Evolutionary conservation across 306 rosid species (phyloP).

Genomic region (Rosa lucieae): DNA sequence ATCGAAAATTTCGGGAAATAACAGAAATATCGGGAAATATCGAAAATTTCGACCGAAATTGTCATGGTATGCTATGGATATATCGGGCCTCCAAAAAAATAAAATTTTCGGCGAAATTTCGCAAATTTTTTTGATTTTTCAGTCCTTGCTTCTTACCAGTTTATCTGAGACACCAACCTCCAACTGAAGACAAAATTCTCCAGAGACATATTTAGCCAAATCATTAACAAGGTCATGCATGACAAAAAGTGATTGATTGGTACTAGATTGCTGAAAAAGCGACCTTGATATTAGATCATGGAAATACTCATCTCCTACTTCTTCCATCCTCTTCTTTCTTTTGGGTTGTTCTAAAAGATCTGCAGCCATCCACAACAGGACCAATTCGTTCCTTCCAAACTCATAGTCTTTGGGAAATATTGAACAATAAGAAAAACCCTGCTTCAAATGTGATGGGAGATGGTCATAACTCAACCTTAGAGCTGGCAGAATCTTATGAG

Average conservation of each 20-base stretch:
- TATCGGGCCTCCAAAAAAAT: too few species aligned
- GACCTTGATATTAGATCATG: constrained; percentile 32
- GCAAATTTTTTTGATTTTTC: too few species aligned
- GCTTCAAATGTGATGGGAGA: constrained; percentile 23
- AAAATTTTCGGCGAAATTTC: too few species aligned
- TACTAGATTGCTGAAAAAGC: constrained; percentile 14
- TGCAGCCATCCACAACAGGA: constrained; percentile 44
- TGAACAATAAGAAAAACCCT: constrained; percentile 24
- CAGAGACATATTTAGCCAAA: background rate
- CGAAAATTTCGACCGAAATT: too few species aligned
- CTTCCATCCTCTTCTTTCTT: background rate
- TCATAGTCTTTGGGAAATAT: constrained; percentile 26
- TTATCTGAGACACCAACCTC: background rate
- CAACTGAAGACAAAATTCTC: background rate
- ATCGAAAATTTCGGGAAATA: too few species aligned
- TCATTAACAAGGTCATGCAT: constrained; percentile 12
- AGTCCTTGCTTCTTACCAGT: too few species aligned
- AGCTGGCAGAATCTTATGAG: background rate
- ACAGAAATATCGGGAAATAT: too few species aligned
- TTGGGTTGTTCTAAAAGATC: constrained; percentile 7
- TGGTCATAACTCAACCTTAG: constrained; percentile 12
- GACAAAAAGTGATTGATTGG: too few species aligned
- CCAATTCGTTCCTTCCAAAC: constrained; percentile 18
- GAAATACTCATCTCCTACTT: constrained; percentile 28
- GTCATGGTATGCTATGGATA: too few species aligned